These are phyloP conservation scores for Hypoxylon rubiginosum DNA, from an alignment of 2,329 filamentous ascomycete species.

Conservation along the genomic window DNA sequence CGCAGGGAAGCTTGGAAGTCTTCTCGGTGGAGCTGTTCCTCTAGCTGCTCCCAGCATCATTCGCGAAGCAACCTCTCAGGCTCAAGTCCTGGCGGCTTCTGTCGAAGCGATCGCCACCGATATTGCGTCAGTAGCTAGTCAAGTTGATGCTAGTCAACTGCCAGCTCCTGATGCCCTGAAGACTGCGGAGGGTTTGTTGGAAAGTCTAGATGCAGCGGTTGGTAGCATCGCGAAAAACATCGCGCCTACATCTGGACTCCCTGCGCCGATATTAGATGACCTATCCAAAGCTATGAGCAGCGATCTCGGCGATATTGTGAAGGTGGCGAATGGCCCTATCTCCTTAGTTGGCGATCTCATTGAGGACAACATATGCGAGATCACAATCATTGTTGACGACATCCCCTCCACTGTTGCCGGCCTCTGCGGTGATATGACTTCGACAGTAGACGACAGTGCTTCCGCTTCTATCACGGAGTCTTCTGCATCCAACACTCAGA, in stretches of 20 bases:
- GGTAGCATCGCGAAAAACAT: conserved; percentile 38
- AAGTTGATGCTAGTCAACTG: conserved; percentile 34
- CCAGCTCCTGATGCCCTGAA: conserved; percentile 40
- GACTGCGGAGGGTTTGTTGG: conserved; percentile 38
- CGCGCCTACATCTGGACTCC: conserved; percentile 34
- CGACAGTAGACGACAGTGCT: conserved; percentile 30
- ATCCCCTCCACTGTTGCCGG: conserved; percentile 45
- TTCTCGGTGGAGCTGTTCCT: conserved; percentile 38
- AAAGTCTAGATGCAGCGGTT: conserved; percentile 40
- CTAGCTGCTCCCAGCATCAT: conserved; percentile 40
- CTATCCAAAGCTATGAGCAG: conserved; percentile 36
- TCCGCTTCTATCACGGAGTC: conserved; percentile 25
- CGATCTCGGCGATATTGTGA: conserved; percentile 42
- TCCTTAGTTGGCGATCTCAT: conserved; percentile 42
- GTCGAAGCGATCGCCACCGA: conserved; percentile 44
- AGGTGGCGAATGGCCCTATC: conserved; percentile 38
- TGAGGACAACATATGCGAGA: conserved; percentile 45
- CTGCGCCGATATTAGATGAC: conserved; percentile 32
- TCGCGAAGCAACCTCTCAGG: conserved; percentile 38
- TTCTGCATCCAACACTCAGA: conserved; percentile 7
- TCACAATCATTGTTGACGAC: conserved; percentile 44
- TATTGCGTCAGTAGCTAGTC: conserved; percentile 42
- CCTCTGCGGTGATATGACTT: conserved; percentile 44
- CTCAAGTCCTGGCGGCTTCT: conserved; percentile 34
- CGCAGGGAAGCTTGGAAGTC: conserved; percentile 33